phyloP scores from a whole-genome alignment of 1,284 basidiomycete species.

The Malassezia globosa region DNA sequence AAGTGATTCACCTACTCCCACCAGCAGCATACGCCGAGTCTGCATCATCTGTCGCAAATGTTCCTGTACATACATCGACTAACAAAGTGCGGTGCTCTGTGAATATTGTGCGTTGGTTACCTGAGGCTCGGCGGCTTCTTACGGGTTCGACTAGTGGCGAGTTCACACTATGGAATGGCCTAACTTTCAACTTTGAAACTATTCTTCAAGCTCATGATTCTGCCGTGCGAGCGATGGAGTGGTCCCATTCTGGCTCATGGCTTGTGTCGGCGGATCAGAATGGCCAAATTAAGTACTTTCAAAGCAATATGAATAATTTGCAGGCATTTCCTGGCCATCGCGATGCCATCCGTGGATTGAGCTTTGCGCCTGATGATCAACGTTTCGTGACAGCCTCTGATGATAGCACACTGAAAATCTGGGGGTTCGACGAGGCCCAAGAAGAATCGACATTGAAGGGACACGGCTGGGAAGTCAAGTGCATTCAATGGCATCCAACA shows the following conservation, averaged over 20 bases:
- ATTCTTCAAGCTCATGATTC: constrained; percentile 95
- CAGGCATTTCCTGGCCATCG: constrained; percentile 76
- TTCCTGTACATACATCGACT: constrained; percentile 92
- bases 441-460: constrained; percentile 79
- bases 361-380: constrained; percentile 80
- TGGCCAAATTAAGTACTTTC: constrained; percentile 95
- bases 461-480: constrained; percentile 97
- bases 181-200: constrained; percentile 98
- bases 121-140: constrained; percentile 77
- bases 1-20: constrained; percentile 57
- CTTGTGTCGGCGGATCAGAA: constrained; percentile 84
- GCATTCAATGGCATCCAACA: constrained; percentile 93
- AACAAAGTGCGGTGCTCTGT: constrained; percentile 97
- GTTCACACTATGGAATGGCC: constrained; percentile 96
- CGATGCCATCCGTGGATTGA: constrained; percentile 67
- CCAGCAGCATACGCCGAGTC: constrained; percentile 78
- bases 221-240: constrained; percentile 76
- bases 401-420: constrained; percentile 83
- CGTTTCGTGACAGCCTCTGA: constrained; percentile 89
- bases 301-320: constrained; percentile 95
- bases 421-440: constrained; percentile 81
- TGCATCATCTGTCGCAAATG: constrained; percentile 81
- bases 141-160: constrained; percentile 94
- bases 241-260: constrained; percentile 80
- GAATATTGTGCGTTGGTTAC: constrained; percentile 91